Conservation (phyloP, 2,329 filamentous ascomycete genomes). For the Ophiosphaerella korrae region DNA sequence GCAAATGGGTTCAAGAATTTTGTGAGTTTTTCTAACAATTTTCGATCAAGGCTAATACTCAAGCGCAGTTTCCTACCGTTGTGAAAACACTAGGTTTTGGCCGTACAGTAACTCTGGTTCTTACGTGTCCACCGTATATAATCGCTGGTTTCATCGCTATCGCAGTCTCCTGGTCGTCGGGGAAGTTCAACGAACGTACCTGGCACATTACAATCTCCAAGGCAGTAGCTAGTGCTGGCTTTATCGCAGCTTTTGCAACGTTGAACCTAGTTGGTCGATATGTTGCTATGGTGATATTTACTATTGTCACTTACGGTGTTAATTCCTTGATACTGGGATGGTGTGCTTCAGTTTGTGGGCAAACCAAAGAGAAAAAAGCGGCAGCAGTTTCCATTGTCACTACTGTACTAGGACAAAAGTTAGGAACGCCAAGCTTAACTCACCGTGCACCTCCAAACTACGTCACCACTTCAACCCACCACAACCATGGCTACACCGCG, state of each 20-base stretch:
- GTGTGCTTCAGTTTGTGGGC: constrained; percentile 45
- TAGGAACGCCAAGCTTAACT: too few species aligned
- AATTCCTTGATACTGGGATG: constrained; percentile 47
- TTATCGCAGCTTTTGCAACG: constrained; percentile 32
- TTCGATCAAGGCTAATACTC: too few species aligned
- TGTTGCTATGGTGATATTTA: constrained; percentile 41
- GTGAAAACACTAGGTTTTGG: constrained; percentile 39
- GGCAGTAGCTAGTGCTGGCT: constrained; percentile 34
- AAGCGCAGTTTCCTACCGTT: constrained; percentile 30
- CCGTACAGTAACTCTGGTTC: constrained; percentile 34
- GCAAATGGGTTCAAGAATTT: constrained; percentile 36
- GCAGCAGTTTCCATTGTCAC: constrained; percentile 47
- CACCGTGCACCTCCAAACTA: too few species aligned
- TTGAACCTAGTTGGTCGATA: constrained; percentile 39
- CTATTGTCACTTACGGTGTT: constrained; percentile 36
- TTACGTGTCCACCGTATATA: constrained; percentile 40
- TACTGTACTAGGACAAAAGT: too few species aligned
- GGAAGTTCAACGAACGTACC: constrained; percentile 35
- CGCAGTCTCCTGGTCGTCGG: constrained; percentile 30
- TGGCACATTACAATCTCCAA: constrained; percentile 41
- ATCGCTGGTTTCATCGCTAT: constrained; percentile 32
- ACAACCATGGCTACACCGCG: too few species aligned
- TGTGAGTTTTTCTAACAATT: constrained; percentile 9
- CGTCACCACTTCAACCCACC: too few species aligned
- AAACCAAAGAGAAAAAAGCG: constrained; percentile 51